Percentiles rank a stretch among this genome's conserved stretches.
Conservation (phyloP, 306 rosid species). For the Vicia faba region DNA sequence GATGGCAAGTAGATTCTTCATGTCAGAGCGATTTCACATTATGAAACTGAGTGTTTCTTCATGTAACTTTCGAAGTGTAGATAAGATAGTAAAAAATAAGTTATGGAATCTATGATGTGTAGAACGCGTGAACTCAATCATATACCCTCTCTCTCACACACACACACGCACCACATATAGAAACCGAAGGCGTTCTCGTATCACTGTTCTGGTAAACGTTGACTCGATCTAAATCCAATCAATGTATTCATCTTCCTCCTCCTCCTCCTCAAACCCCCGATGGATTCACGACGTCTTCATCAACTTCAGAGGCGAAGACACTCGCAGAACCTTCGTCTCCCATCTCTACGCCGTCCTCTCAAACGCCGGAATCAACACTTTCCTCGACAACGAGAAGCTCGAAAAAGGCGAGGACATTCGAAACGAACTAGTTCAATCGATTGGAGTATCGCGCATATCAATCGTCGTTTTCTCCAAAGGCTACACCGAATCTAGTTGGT, state of each 20-base stretch:
- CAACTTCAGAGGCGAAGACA: conserved; percentile 34
- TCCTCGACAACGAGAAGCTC: not conserved
- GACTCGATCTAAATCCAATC: not conserved
- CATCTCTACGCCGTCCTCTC: conserved; percentile 21
- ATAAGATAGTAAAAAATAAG: too few species aligned
- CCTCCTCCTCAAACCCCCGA: not conserved
- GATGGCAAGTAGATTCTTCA: too few species aligned
- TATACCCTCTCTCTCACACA: too few species aligned
- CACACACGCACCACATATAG: too few species aligned
- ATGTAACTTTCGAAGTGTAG: too few species aligned
- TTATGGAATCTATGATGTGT: too few species aligned
- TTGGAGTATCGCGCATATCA: conserved; percentile 6
- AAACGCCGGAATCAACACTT: not conserved
- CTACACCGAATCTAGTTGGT: conserved; percentile 30
- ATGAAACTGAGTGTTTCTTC: too few species aligned
- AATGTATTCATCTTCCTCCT: conserved; percentile 10
- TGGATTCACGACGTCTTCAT: conserved; percentile 32
- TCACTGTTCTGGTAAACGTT: not conserved
- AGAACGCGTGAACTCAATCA: too few species aligned
- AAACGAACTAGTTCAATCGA: not conserved
- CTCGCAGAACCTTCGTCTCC: not conserved
- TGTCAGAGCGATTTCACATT: too few species aligned
- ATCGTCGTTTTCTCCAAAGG: conserved; percentile 1
- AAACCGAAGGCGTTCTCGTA: too few species aligned
- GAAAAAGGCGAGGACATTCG: not conserved